Evolutionary conservation across 1,284 basidiomycete genomes (phyloP).

Genomic region (Leccinum huronense): DNA sequence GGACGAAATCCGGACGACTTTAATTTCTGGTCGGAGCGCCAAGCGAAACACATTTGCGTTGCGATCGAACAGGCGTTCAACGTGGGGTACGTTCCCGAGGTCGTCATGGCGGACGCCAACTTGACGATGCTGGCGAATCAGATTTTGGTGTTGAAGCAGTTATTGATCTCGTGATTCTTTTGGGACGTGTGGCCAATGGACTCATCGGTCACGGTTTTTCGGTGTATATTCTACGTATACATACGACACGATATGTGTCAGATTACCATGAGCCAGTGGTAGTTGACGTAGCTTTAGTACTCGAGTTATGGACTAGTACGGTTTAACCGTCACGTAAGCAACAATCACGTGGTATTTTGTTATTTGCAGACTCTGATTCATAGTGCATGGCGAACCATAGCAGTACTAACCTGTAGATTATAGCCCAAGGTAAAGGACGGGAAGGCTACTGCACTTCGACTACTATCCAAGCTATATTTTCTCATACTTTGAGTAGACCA

Average conservation of each 20-base stretch:
- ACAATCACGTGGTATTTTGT: too few relatives aligned
- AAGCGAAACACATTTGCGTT: slow-evolving; percentile 83
- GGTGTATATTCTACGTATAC: background rate
- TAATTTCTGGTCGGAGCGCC: slow-evolving; percentile 85
- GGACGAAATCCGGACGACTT: slow-evolving; percentile 86
- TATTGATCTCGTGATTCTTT: slow-evolving; percentile 34
- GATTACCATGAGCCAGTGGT: too few relatives aligned
- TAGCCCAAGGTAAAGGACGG: too few relatives aligned
- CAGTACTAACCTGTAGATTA: too few relatives aligned
- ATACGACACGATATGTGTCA: background rate
- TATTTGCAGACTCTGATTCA: too few relatives aligned
- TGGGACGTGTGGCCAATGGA: slow-evolving; percentile 20
- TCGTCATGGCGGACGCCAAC: slow-evolving; percentile 93
- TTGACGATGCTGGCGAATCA: slow-evolving; percentile 77
- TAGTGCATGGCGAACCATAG: too few relatives aligned
- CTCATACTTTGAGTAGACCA: too few relatives aligned
- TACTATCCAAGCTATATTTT: too few relatives aligned
- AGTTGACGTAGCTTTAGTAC: too few relatives aligned
- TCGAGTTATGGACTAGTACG: too few relatives aligned
- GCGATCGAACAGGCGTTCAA: slow-evolving; percentile 80
- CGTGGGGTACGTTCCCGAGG: slow-evolving; percentile 86
- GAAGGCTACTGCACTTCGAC: too few relatives aligned
- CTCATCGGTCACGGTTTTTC: background rate
- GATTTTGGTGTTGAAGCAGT: slow-evolving; percentile 78
- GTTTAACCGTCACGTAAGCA: too few relatives aligned